Evolutionary conservation across 2,329 filamentous ascomycete species (phyloP).

Genomic region (Triangularia verruculosa): DNA sequence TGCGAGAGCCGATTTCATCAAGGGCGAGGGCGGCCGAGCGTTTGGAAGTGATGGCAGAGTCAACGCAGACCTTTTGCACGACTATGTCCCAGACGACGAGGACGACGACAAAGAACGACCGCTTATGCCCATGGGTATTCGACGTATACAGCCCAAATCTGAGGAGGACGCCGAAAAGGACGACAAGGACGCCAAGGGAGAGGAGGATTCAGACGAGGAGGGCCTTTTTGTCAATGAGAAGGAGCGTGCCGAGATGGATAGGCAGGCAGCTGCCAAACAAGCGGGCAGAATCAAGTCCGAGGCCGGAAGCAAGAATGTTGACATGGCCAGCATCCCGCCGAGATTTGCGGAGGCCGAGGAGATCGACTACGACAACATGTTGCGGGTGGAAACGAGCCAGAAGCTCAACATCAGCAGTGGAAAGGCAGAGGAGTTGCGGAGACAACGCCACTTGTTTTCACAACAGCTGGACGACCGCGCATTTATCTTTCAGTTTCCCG

Average conservation of each 20-base stretch:
- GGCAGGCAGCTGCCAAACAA: slow-evolving; percentile 16
- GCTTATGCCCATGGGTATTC: slow-evolving; percentile 55
- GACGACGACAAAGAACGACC: slow-evolving; percentile 43
- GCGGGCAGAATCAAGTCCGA: slow-evolving; percentile 16
- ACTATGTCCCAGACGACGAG: slow-evolving; percentile 34
- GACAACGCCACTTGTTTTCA: slow-evolving; percentile 32
- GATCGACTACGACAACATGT: neutral
- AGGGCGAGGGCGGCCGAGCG: neutral
- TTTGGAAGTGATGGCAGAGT: slow-evolving; percentile 44
- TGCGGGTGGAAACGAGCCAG: slow-evolving; percentile 4
- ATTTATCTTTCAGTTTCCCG: slow-evolving; percentile 64
- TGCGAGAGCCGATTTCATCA: neutral
- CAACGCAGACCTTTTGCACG: slow-evolving; percentile 56
- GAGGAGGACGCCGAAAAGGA: slow-evolving; percentile 54
- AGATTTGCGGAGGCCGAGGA: neutral
- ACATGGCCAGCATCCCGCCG: neutral
- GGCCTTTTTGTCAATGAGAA: slow-evolving; percentile 34
- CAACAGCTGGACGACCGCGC: slow-evolving; percentile 49
- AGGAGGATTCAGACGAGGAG: slow-evolving; percentile 27
- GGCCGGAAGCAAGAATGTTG: neutral
- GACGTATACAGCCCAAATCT: slow-evolving; percentile 53
- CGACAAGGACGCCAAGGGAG: slow-evolving; percentile 38
- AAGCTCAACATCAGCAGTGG: slow-evolving; percentile 32
- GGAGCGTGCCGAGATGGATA: slow-evolving; percentile 15
- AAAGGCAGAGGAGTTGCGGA: slow-evolving; percentile 30